A percentile compares a stretch with the other conserved stretches of the same genome.
Evolutionary conservation across 306 rosid genomes (phyloP).

Genomic region (Casuarina glauca): DNA sequence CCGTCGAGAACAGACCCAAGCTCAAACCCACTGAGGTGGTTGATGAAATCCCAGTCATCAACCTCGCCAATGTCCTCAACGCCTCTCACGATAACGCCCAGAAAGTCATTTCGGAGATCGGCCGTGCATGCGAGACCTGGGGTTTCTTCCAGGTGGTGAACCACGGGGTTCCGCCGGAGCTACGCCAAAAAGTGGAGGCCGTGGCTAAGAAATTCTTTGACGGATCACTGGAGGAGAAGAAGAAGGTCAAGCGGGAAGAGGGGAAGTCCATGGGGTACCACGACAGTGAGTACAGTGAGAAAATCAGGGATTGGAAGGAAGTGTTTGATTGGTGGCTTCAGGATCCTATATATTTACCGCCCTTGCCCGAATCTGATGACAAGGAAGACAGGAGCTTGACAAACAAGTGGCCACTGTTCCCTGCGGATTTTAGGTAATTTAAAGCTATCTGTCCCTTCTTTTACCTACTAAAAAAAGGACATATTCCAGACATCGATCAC

Average conservation of each 20-base stretch:
- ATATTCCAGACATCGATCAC: too few relatives aligned
- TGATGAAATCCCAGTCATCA: slow-evolving; percentile 53
- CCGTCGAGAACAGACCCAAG: slow-evolving; percentile 48
- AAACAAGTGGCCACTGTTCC: slow-evolving; percentile 71
- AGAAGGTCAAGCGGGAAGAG: slow-evolving; percentile 64
- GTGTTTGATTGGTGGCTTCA: slow-evolving; percentile 71
- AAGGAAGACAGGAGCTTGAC: slow-evolving; percentile 40
- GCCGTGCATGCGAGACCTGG: slow-evolving; percentile 66
- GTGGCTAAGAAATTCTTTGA: slow-evolving; percentile 51
- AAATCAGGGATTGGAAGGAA: slow-evolving; percentile 90
- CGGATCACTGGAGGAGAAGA: slow-evolving; percentile 37
- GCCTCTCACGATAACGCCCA: not conserved
- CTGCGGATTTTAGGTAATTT: slow-evolving; percentile 56
- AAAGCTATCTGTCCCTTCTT: too few relatives aligned
- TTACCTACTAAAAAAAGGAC: too few relatives aligned
- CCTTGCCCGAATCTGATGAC: slow-evolving; percentile 45
- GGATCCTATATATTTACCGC: slow-evolving; percentile 50
- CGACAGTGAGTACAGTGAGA: slow-evolving; percentile 73
- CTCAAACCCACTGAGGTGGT: slow-evolving; percentile 23
- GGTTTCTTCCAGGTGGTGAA: slow-evolving; percentile 85
- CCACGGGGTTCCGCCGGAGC: slow-evolving; percentile 59
- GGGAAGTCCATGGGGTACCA: slow-evolving; percentile 57
- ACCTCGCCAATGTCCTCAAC: slow-evolving; percentile 43
- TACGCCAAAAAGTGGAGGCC: slow-evolving; percentile 36
- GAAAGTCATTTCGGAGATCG: slow-evolving; percentile 42